These are phyloP conservation scores for Mucor saturninus DNA, from an alignment of 371 early-diverging fungal genomes.

Conservation along the genomic window DNA sequence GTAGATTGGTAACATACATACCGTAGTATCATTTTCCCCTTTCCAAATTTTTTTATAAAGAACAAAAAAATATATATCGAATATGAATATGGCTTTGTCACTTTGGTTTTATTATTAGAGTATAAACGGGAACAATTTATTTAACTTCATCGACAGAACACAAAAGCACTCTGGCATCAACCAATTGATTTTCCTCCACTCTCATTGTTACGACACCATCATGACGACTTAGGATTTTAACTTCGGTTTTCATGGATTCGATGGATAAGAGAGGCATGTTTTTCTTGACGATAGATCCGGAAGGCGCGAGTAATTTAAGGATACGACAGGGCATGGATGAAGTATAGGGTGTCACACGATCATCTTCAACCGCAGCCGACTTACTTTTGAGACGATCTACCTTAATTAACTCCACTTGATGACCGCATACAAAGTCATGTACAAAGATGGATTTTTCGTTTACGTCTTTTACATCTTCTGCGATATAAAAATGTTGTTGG, in stretches of 20 bases:
- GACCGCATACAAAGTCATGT: constrained; percentile 58
- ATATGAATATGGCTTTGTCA: no score
- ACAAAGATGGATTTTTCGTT: constrained; percentile 57
- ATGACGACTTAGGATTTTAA: constrained; percentile 65
- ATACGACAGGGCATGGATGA: constrained; percentile 80
- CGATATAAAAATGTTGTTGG: constrained; percentile 61
- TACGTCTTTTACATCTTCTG: constrained; percentile 48
- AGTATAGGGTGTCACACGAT: constrained; percentile 68
- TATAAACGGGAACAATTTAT: constrained; percentile 1
- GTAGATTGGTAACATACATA: constrained; percentile 14
- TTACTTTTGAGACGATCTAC: constrained; percentile 55
- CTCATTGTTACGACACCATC: constrained; percentile 65
- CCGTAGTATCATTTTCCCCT: no score
- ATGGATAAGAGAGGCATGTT: constrained; percentile 70
- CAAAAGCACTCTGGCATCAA: constrained; percentile 70
- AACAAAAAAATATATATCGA: not conserved
- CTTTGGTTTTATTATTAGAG: constrained; percentile 1
- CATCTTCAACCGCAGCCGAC: constrained; percentile 46
- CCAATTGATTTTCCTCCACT: constrained; percentile 69
- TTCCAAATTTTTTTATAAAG: not conserved
- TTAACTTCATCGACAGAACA: constrained; percentile 58
- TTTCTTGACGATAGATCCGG: constrained; percentile 62
- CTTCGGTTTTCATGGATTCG: constrained; percentile 82
- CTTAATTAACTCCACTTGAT: constrained; percentile 55
- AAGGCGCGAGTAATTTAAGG: constrained; percentile 59